Evolutionary conservation across 805 yeast genomes (phyloP).

Genomic region (Yarrowia deformans): DNA sequence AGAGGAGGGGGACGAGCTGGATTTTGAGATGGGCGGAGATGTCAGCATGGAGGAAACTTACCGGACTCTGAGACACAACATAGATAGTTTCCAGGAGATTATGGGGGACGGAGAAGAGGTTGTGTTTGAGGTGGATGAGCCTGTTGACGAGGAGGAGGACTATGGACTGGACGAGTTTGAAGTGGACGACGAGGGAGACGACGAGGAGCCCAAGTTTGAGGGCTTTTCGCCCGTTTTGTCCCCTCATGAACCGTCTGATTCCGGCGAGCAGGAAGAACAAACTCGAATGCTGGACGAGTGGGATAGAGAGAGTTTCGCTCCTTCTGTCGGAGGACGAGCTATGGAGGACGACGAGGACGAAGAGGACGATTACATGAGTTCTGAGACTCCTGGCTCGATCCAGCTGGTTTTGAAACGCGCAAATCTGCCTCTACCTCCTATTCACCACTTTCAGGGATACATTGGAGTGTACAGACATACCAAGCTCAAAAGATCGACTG

Average conservation of each 20-base stretch:
- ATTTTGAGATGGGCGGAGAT: background rate
- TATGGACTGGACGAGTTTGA: background rate
- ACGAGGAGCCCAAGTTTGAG: slow-evolving; percentile 12
- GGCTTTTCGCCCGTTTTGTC: slow-evolving; percentile 22
- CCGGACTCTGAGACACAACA: slow-evolving; percentile 7
- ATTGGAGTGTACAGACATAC: slow-evolving; percentile 36
- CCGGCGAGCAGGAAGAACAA: background rate
- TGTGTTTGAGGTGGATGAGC: slow-evolving; percentile 19
- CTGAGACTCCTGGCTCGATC: slow-evolving; percentile 24
- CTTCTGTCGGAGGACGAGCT: slow-evolving; percentile 15
- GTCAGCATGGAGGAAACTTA: background rate
- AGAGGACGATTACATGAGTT: slow-evolving; percentile 9
- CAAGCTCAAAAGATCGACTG: slow-evolving; percentile 24
- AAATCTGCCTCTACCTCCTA: slow-evolving; percentile 12
- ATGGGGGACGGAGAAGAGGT: slow-evolving; percentile 29
- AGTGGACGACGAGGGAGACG: background rate
- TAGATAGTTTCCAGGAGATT: background rate
- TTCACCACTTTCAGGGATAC: slow-evolving; percentile 32
- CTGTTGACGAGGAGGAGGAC: background rate
- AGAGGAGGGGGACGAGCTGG: slow-evolving; percentile 12
- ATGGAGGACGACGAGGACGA: slow-evolving; percentile 5
- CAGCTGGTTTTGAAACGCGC: slow-evolving; percentile 4
- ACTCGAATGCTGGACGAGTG: slow-evolving; percentile 30
- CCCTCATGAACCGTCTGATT: slow-evolving; percentile 19
- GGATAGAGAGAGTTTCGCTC: slow-evolving; percentile 33